Percentiles rank a stretch among this genome's conserved stretches.
Evolutionary conservation across 208 protist species (phyloP).

Genomic region (Trichomonas tenax): DNA sequence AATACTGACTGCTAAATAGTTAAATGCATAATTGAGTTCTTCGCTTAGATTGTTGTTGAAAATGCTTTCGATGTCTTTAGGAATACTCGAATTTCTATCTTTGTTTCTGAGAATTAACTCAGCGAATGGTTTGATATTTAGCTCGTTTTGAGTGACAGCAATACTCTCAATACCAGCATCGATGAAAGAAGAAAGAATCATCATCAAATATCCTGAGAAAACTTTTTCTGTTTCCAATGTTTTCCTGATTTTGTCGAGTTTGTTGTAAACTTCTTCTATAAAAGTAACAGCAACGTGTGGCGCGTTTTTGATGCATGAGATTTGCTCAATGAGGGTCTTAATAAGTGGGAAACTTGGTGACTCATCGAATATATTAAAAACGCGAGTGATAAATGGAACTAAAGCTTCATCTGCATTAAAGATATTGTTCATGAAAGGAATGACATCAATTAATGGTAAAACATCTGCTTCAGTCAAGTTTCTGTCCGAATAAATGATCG

Average conservation of each 20-base stretch:
- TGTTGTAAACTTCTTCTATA: not conserved
- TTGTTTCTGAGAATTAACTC: not conserved
- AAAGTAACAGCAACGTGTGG: not conserved
- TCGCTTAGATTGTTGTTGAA: not conserved
- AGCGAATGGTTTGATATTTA: not conserved
- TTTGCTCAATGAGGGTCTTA: not conserved
- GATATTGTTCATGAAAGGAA: not conserved
- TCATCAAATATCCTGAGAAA: not conserved
- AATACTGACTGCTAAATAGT: not conserved
- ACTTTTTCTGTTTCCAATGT: not conserved
- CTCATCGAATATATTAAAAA: not conserved
- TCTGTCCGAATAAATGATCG: not conserved
- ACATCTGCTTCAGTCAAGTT: not conserved
- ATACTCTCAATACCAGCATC: not conserved
- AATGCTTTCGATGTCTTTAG: not conserved
- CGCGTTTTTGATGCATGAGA: not conserved
- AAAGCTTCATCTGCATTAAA: not conserved
- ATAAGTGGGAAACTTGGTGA: not conserved
- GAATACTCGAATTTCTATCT: not conserved
- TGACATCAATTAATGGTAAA: not conserved
- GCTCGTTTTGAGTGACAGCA: not conserved
- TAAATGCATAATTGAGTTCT: not conserved
- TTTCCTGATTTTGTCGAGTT: not conserved
- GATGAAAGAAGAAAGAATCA: not conserved
- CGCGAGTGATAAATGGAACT: not conserved